Base-by-base conservation (phyloP, 2,329 filamentous ascomycete species). In the Moelleriella libera region DNA sequence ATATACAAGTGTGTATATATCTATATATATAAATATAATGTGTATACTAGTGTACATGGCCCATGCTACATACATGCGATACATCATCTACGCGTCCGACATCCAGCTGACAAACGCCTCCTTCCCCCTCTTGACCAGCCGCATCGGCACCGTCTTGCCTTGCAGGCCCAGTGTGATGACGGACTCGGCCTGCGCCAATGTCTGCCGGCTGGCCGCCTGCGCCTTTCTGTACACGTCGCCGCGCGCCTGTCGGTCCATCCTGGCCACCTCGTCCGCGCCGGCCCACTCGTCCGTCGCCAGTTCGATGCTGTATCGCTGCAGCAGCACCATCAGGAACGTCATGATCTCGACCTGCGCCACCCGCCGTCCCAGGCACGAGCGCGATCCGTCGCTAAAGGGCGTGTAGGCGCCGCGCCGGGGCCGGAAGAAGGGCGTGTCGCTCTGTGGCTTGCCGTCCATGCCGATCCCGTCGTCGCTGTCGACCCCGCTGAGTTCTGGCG, bases 141-240 rank as follows among this genome's bases (percentile, higher is more conserved):
- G 67, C 41, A 90, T 66, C 0, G 82, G 81, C 34, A 90, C 77
- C 5, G 68, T 67, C 28, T 63, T 68, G n/a, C 67, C 71, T 31
- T 79, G 71, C 62, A 90, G 68, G 65, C 87, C 85, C 54, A 90
- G 67, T 50, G 85, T 88, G 50, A 90, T 71, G 48, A 85, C 63
- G n/a, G 75, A 75, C 30, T 66, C 71, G 54, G 83, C 79, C 32
- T 68, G 64, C 48, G 62, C 63, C 45, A 88, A 58, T 47, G 75
- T 69, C 46, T 66, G 60, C 50, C 72, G 63, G 30, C 75, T 75
- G 56, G 70, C 70, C 29, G 67, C 62, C 55, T 77, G 74, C 37
- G 83, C 83, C 61, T 73, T 75, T 50, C 64, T 62, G 67, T 86
- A 89, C 12, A 84, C 54, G 45, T 61, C 64, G 41, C 65, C 66